Evolutionary conservation across 108 stramenopile genomes (phyloP).

Genomic region (Stephanodiscus minutulus): DNA sequence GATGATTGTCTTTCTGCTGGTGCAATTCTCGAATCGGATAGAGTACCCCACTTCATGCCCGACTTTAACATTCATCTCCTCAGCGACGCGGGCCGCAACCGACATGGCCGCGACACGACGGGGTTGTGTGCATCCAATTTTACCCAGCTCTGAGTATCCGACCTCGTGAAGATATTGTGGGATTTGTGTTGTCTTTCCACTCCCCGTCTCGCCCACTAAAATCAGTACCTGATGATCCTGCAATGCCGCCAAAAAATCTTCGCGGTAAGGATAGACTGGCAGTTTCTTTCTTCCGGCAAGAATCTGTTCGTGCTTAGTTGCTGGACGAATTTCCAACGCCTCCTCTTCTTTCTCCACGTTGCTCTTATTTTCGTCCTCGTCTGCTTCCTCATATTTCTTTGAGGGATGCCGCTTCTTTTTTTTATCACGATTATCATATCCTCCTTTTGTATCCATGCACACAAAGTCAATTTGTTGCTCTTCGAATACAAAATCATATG

Average conservation of each 20-base stretch:
- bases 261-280: slow-evolving; percentile 95
- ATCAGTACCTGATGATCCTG: slow-evolving; percentile 71
- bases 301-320: slow-evolving; percentile 93
- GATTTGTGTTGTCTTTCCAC: slow-evolving; percentile 94
- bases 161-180: slow-evolving; percentile 98
- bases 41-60: slow-evolving; percentile 98
- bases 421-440: slow-evolving; percentile 71
- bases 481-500: slow-evolving; percentile 96
- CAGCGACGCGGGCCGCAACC: slow-evolving; percentile 95
- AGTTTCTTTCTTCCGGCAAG: slow-evolving; percentile 88
- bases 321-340: slow-evolving; percentile 37
- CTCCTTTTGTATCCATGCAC: slow-evolving; percentile 79
- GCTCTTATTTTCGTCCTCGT: slow-evolving; percentile 13
- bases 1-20: slow-evolving; percentile 87
- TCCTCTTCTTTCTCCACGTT: slow-evolving; percentile 47
- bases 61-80: slow-evolving; percentile 95
- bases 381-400: slow-evolving; percentile 30
- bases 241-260: slow-evolving; percentile 81
- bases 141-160: slow-evolving; percentile 95
- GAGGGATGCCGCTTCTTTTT: slow-evolving; percentile 29
- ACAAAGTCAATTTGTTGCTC: slow-evolving; percentile 96
- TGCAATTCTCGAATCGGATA: slow-evolving; percentile 99
- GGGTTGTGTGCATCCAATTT: slow-evolving; percentile 97
- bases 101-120: slow-evolving; percentile 99
- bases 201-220: slow-evolving; percentile 91